Evolutionary conservation across 2,329 filamentous ascomycete species (phyloP), one percentile per base, ranked within the genome.

Genomic region (Aspergillus chevalieri): DNA sequence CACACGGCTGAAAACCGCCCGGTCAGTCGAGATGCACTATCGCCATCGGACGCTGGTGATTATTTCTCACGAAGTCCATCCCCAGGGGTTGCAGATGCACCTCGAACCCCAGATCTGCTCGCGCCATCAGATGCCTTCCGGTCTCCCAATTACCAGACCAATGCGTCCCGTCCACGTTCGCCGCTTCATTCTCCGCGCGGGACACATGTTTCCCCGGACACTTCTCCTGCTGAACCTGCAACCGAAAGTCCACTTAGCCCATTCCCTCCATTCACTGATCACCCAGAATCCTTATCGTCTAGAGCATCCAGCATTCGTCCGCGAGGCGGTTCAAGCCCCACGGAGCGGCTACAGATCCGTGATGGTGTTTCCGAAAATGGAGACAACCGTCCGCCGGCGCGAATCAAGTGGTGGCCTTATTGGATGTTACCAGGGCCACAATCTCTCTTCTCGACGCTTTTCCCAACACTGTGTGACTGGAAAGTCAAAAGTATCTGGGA

Each of bases 401-500:
- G 68, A 5, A 74, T 87, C 39, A 77, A 68, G 43, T 94, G 89
- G 86, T 96, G 91, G 90, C 90, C 90, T 2, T 87, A 90, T 64
- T 74, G 72, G 4, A 57, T 87, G 17, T 71, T 95, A 4, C 88
- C 90, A 3, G 74, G 87, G 9, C 89, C 89, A 2, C 78, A 86
- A 49, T 72, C 86, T 6, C 74, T 97, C 12, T 67, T 83, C 14
- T 78, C 82, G 14, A 91, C 87, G 0, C 70, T 98, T 0, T 95
- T 97, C 58, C 93, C 93, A 1, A 96, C 92, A 0, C 71, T 98
- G 26, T 85, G 84, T 55, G 84, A 80, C 22, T 98, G 92, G 89
- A 75, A 70, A 41, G 81, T 86, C 24, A 97, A 96, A 69, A 83
- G 76, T n/a, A 68, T 86, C n/a, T 89, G 85, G 83, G 91, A 92